These are phyloP conservation scores for Pyronema domesticum DNA, from an alignment of 495 filamentous ascomycete genomes.

Conservation along the genomic window DNA sequence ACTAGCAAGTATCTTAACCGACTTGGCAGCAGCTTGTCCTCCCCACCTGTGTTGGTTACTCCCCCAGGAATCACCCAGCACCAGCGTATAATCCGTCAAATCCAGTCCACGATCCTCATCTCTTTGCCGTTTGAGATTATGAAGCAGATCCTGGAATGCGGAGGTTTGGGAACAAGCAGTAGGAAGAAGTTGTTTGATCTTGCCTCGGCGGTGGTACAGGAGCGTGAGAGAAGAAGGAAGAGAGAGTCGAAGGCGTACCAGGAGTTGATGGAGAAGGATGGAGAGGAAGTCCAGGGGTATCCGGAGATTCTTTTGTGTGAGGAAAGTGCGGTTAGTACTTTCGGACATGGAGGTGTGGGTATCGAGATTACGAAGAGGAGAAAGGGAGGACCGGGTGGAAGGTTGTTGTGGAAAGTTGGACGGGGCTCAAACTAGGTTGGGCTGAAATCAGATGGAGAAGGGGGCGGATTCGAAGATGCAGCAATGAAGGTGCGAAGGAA, in stretches of 20 bases:
- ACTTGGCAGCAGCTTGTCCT: constrained; percentile 1
- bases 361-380: constrained; percentile 20
- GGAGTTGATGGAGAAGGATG: background rate
- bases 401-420: constrained; percentile 16
- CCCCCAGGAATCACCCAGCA: background rate
- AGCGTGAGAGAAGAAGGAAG: constrained; percentile 20
- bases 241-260: constrained; percentile 12
- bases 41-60: background rate
- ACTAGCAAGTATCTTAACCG: constrained; percentile 15
- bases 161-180: constrained; percentile 13
- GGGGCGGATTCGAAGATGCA: no score
- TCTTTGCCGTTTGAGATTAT: constrained; percentile 18
- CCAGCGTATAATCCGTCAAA: background rate
- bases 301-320: constrained; percentile 17
- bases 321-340: constrained; percentile 20
- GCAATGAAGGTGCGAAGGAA: no score
- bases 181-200: constrained; percentile 19
- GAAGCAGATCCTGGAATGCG: constrained; percentile 16
- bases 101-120: constrained; percentile 17
- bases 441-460: background rate
- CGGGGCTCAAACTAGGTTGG: background rate
- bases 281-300: background rate
- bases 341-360: constrained; percentile 19
- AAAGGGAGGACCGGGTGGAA: constrained; percentile 14
- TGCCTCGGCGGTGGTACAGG: constrained; percentile 17